Base-by-base conservation (phyloP, 2,329 filamentous ascomycete species). In the Curvularia spicifera region DNA sequence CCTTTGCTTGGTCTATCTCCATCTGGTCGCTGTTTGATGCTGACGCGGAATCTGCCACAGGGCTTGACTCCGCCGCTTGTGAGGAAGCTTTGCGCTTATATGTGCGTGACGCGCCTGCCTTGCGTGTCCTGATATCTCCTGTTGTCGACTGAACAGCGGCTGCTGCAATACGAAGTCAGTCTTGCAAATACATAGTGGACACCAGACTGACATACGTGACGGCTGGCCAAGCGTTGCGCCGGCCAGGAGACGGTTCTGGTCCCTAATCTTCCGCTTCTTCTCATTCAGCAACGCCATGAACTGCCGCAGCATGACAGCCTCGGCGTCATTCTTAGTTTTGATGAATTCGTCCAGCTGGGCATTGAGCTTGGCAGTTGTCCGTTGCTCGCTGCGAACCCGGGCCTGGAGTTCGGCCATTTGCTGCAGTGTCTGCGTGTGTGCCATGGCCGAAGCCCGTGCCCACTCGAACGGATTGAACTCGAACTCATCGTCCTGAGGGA, bases 241-340 rank as follows among this genome's bases (percentile, higher is more conserved):
- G 15, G 81, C 79, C 24, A 92, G 76, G 20, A 90, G 76, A 39
- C 84, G 83, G 67, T 90, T 87, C 76, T 92, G 89, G 67, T 92
- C 85, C 43, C 90, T 80, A 49, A 93, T 93, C 76, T 91, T 93
- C 51, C 88, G 80, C 76, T 93, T 93, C 79, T 94, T 94, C 73
- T 89, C 86, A 66, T 93, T 93, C 1, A 93, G 78, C 2, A 94
- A 79, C 54, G 85, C 81, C 53, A 85, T 83, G 66, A 91, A 91
- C 71, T 91, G 91, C 59, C 85, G 84, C 1, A 93, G 76, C 55
- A 93, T 78, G 18, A 83, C 82, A 1, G 82, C 82, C 74, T 93
- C 90, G 61, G 91, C 84, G 18, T 85, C 84, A 46, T 85, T 81
- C 71, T 93, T 93, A 13, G 86, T 81, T 53, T 81, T 80, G 46